Base-by-base conservation (phyloP, 768 basidiomycete species). In the Omphalotus guepiniiformis region DNA sequence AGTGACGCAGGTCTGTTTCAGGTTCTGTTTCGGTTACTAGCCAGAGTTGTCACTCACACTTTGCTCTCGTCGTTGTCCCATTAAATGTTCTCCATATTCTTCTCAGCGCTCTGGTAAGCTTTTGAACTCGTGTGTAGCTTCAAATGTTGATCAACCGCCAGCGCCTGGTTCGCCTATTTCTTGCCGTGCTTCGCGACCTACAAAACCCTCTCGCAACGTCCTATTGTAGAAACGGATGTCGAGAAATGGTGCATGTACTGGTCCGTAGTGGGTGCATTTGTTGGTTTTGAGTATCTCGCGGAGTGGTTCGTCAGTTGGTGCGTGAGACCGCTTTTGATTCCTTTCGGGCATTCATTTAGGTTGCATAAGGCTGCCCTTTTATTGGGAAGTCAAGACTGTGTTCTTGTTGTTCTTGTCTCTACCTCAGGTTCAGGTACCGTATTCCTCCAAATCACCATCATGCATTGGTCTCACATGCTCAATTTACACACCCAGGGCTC, bases 141-240 rank as follows among this genome's bases (percentile, higher is more conserved):
- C 3, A 21, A 1, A 19, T 38, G 46, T 34, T 43, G 28, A 40
- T 45, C 9, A 27, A 6, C 36, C 27, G 0, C 30, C 25, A 85
- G 83, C 59, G 82, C 82, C 40, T 87, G 82, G 82, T 85, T 87
- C 53, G 81, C 79, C 0, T 82, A 84, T 58, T 66, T 80, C 1
- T 64, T 86, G 4, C 85, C 85, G 0, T 73, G 70, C 51, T 87
- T 77, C 54, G 65, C 73, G 2, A 85, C 84, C 7, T 85, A 75
- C 74, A 86, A 88, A 63, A 79, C 81, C 9, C 65, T 87, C 28
- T 70, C 76, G 0, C 76, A 72, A 42, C 39, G 78, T 80, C 9
- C 51, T 66, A 49, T 75, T 58, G 55, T 66, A 27, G 79, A 80
- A 57, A 65, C 69, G 23, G 74, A 80, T 26, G 63, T 85, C 47